Evolutionary conservation across 2,329 filamentous ascomycete species (phyloP).

Genomic region (Pestalotiopsis sp.): DNA sequence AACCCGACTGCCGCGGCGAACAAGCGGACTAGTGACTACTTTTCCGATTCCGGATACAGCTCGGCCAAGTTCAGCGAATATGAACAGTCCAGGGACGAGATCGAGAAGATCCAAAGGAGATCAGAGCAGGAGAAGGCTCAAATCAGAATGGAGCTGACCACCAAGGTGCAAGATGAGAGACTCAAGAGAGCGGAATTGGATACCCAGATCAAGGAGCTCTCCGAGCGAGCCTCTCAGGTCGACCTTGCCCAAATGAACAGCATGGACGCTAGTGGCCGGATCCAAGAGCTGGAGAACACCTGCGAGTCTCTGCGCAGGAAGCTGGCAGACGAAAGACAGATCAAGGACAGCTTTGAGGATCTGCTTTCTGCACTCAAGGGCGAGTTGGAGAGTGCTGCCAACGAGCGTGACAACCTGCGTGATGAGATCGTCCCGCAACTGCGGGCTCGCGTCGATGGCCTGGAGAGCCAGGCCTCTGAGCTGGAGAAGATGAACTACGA

Average conservation of each 20-base stretch:
- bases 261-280: conserved; percentile 58
- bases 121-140: conserved; percentile 91
- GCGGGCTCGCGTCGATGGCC: conserved; percentile 72
- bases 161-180: conserved; percentile 86
- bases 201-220: conserved; percentile 79
- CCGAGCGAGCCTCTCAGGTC: conserved; percentile 72
- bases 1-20: conserved; percentile 55
- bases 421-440: conserved; percentile 86
- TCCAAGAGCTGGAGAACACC: conserved; percentile 77
- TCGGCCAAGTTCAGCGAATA: conserved; percentile 75
- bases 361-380: conserved; percentile 80
- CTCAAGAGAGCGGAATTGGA: conserved; percentile 75
- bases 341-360: conserved; percentile 93
- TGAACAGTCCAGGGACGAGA: conserved; percentile 66
- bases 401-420: conserved; percentile 88
- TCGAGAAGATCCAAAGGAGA: conserved; percentile 80
- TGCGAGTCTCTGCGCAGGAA: conserved; percentile 84
- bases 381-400: conserved; percentile 79
- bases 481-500: conserved; percentile 77
- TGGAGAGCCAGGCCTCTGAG: conserved; percentile 74
- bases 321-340: conserved; percentile 79
- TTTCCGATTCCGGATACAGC: conserved; percentile 91
- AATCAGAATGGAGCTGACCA: conserved; percentile 80
- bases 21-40: conserved; percentile 93
- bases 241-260: conserved; percentile 57